Evolutionary conservation across 768 basidiomycete species (phyloP).

Genomic region (Rickenella mellea): DNA sequence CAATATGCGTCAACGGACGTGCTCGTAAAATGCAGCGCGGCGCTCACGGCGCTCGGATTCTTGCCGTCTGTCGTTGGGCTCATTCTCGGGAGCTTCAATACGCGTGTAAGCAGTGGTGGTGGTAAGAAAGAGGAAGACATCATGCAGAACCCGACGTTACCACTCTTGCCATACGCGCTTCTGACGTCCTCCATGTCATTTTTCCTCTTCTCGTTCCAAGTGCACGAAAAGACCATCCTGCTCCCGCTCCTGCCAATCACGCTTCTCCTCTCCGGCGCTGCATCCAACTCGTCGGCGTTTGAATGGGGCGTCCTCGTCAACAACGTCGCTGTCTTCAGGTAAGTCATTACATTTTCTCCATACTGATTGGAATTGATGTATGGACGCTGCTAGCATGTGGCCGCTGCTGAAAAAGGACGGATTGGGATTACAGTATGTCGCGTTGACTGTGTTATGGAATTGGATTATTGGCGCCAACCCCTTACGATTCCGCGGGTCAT

Average conservation of each 20-base stretch:
- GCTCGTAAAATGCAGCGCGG: slow-evolving; percentile 58
- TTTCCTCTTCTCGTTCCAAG: slow-evolving; percentile 95
- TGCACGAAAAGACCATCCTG: slow-evolving; percentile 90
- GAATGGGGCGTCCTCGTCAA: slow-evolving; percentile 68
- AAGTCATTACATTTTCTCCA: slow-evolving; percentile 10
- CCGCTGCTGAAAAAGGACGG: slow-evolving; percentile 78
- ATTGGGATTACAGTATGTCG: slow-evolving; percentile 63
- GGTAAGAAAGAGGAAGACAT: slow-evolving; percentile 2
- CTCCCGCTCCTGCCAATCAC: slow-evolving; percentile 80
- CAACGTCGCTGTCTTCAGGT: slow-evolving; percentile 88
- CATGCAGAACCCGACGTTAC: slow-evolving; percentile 42
- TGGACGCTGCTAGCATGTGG: slow-evolving; percentile 66
- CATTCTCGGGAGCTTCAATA: slow-evolving; percentile 17
- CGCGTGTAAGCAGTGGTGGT: no score
- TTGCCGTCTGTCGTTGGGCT: slow-evolving; percentile 46
- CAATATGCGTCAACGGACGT: slow-evolving; percentile 32
- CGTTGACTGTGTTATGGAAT: slow-evolving; percentile 71
- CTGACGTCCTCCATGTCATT: slow-evolving; percentile 82
- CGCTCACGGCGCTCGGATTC: slow-evolving; percentile 63
- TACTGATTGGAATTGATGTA: slow-evolving; percentile 1
- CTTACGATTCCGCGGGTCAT: slow-evolving; percentile 31
- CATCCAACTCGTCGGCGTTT: slow-evolving; percentile 28
- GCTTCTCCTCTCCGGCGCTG: slow-evolving; percentile 51
- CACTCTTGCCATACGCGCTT: slow-evolving; percentile 72
- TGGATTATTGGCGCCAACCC: slow-evolving; percentile 72